phyloP scores from a whole-genome alignment of 257 asterid species.

The Dorcoceras hygrometricum region DNA sequence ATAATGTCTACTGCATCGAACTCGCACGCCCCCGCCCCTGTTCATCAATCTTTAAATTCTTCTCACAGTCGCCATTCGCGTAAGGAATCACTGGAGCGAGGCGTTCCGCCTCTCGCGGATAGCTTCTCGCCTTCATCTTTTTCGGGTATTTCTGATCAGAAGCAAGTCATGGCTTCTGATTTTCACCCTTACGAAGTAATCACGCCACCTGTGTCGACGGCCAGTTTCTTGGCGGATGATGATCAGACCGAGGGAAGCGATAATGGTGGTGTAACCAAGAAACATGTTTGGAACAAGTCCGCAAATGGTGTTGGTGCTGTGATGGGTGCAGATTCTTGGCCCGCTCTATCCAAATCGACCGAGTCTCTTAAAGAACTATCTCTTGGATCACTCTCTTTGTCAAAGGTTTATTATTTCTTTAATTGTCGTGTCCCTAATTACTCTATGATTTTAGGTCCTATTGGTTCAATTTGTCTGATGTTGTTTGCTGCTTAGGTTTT shows the following conservation, averaged over 20 bases:
- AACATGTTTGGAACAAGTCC: constrained; percentile 65
- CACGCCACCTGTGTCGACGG: neutral
- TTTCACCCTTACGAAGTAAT: too few relatives aligned
- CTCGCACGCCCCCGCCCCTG: too few relatives aligned
- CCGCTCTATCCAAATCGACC: constrained; percentile 62
- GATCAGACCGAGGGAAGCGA: constrained; percentile 30
- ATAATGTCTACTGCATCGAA: too few relatives aligned
- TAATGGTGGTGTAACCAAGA: constrained; percentile 39
- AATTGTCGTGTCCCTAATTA: neutral
- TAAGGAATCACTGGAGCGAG: too few relatives aligned
- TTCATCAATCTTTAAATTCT: too few relatives aligned
- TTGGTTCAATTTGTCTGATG: neutral
- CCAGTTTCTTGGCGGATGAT: constrained; percentile 24
- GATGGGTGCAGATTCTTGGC: constrained; percentile 80
- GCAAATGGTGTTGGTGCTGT: constrained; percentile 46
- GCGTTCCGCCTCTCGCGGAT: too few relatives aligned
- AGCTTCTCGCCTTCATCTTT: too few relatives aligned
- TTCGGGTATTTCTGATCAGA: too few relatives aligned
- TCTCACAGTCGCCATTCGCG: too few relatives aligned
- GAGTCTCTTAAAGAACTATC: constrained; percentile 38
- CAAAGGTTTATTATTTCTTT: constrained; percentile 43
- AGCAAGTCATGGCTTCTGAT: too few relatives aligned
- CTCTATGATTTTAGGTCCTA: neutral
- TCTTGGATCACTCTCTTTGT: constrained; percentile 31
- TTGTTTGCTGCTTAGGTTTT: neutral